Percentiles rank a stretch among this genome's conserved stretches.
Evolutionary conservation across 768 basidiomycete genomes (phyloP).

Genomic region (Tulasnella sp.): DNA sequence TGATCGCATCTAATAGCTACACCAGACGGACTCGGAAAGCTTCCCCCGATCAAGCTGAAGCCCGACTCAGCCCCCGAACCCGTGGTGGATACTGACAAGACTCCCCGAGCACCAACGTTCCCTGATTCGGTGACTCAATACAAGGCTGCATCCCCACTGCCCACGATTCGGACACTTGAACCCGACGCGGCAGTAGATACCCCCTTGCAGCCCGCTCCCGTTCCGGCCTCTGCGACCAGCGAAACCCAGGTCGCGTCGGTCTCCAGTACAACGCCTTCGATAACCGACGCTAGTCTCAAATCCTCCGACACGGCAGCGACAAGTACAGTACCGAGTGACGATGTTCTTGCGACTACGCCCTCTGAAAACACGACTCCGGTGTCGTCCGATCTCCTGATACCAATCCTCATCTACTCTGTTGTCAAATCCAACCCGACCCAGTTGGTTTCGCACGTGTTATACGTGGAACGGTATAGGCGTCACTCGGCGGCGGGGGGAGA

Average conservation of each 20-base stretch:
- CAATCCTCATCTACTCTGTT: conserved; percentile 87
- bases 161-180: neutral
- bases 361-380: conserved; percentile 38
- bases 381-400: conserved; percentile 84
- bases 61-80: conserved; percentile 42
- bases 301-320: neutral
- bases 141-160: neutral
- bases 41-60: conserved; percentile 68
- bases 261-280: neutral
- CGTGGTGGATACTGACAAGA: conserved; percentile 34
- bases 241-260: neutral
- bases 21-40: conserved; percentile 61
- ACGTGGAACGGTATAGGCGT: conserved; percentile 48
- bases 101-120: conserved; percentile 23
- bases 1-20: neutral
- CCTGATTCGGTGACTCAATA: neutral
- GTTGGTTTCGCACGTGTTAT: conserved; percentile 58
- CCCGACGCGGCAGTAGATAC: neutral
- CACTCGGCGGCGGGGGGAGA: conserved; percentile 58
- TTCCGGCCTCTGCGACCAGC: neutral
- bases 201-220: neutral
- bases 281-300: neutral
- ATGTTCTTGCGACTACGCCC: neutral
- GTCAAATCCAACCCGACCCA: conserved; percentile 86
- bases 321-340: neutral